Conservation (phyloP, 202 grass and related monocot genomes). For the Alloteropsis angusta region DNA sequence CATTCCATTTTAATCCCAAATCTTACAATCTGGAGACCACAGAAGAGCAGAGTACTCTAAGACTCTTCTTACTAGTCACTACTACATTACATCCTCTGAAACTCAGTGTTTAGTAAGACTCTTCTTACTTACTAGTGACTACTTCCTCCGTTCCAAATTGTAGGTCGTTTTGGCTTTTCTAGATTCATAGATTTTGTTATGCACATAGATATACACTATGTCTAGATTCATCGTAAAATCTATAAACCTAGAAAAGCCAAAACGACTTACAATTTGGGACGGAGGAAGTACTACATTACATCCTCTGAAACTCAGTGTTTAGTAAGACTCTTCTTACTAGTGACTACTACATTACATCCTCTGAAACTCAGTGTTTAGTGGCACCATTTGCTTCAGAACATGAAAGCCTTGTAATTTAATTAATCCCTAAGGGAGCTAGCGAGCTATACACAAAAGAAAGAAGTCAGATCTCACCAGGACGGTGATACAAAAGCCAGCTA, state of each 20-base stretch:
- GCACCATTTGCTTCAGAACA: neutral
- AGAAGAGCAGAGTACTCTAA: neutral
- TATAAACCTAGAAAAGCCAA: no score
- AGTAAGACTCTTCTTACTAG: no score
- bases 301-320: no score
- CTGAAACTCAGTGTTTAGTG: neutral
- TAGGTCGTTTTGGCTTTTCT: no score
- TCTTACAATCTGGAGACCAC: neutral
- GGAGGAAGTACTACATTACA: no score
- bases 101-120: neutral
- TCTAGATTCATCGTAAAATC: no score
- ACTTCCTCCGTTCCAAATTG: no score
- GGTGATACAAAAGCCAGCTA: neutral
- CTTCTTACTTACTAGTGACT: no score
- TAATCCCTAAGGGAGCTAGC: neutral
- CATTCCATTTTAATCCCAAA: neutral
- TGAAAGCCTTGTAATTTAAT: neutral
- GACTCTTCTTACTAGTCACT: neutral
- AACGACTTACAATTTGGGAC: no score
- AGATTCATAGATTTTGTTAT: no score
- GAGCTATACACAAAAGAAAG: slow-evolving; percentile 6
- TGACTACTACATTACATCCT: neutral
- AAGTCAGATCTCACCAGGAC: neutral
- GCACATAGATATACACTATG: no score
- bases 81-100: neutral